Evolutionary conservation across 2,329 filamentous ascomycete genomes (phyloP), one percentile per base, ranked within the genome.

Genomic region (Dactylonectria macrodidyma): DNA sequence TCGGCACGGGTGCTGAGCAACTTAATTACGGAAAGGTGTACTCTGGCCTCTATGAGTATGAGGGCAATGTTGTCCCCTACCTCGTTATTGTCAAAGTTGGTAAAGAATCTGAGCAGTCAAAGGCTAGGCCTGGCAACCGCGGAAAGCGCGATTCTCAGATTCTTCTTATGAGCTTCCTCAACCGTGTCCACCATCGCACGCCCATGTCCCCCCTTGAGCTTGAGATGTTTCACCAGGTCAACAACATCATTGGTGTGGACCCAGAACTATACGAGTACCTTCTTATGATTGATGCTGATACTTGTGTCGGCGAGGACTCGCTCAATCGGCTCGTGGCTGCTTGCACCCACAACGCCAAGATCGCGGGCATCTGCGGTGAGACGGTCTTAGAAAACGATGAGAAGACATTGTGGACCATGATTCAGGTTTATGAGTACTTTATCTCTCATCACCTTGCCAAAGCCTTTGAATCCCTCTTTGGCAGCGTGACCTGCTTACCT

Each of bases 371-470:
- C 69, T 99, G 96, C 80, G 96, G 96, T 79, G 96, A 99, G 81
- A 99, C 96, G 2, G 96, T 92, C 81, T 86, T 99, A 77, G 93
- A 98, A 80, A 99, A 99, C 77, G 95, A 98, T 80, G 94, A 98
- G 76, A 89, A 92, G 73, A 95, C 92, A 76, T 98, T 95, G 95
- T 97, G 94, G 94, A 99, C 96, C 12, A 99, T 99, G 96, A 99
- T 99, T 77, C 96, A 99, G 81, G 96, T 99, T 72, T 99, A 99
- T 84, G 96, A 99, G 82, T 99, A 99, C 86, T 99, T 95, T 81
- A 99, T 99, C 78, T 98, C 96, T 36, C 96, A 99, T 87, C 93
- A 99, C 82, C 85, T 99, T 80, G 88, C 96, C 61, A 99, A 99
- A 85, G 94, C 96, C 69, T 99, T 99, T 78, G 96, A 99, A 81